Conservation (phyloP, 305 asterid species). For the Striga hermonthica region DNA sequence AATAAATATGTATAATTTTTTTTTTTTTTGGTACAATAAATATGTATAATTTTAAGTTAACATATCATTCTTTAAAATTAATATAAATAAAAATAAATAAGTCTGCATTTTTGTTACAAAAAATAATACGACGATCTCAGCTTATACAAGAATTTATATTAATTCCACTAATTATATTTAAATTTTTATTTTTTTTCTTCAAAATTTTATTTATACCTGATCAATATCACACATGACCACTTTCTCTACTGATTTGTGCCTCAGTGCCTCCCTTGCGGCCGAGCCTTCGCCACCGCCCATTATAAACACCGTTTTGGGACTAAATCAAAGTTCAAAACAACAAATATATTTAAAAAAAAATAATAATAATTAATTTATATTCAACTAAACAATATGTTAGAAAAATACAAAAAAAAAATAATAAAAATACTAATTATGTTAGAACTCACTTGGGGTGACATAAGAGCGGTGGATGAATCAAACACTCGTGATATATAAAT, state of each 20-base stretch:
- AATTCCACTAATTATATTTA: too few relatives aligned
- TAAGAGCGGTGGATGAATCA: conserved; percentile 89
- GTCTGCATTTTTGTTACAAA: too few relatives aligned
- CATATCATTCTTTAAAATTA: too few relatives aligned
- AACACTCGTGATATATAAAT: conserved; percentile 90
- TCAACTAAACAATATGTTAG: background rate
- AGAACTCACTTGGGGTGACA: conserved; percentile 73
- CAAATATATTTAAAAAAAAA: background rate
- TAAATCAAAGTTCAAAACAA: conserved; percentile 12
- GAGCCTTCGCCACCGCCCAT: conserved; percentile 99
- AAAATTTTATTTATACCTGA: conserved; percentile 43
- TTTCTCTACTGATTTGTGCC: conserved; percentile 70
- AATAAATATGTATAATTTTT: too few relatives aligned
- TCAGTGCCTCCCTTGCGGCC: conserved; percentile 87
- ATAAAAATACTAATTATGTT: background rate
- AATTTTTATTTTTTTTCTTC: too few relatives aligned
- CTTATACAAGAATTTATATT: too few relatives aligned
- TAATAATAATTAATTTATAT: background rate
- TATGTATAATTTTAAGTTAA: too few relatives aligned
- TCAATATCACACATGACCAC: conserved; percentile 97
- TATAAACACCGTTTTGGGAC: conserved; percentile 73
- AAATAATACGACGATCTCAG: too few relatives aligned
- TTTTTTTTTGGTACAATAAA: too few relatives aligned
- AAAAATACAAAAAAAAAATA: background rate
- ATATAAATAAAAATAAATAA: too few relatives aligned